Conservation (phyloP, 805 yeast species). For the Lachancea lanzarotensis region DNA sequence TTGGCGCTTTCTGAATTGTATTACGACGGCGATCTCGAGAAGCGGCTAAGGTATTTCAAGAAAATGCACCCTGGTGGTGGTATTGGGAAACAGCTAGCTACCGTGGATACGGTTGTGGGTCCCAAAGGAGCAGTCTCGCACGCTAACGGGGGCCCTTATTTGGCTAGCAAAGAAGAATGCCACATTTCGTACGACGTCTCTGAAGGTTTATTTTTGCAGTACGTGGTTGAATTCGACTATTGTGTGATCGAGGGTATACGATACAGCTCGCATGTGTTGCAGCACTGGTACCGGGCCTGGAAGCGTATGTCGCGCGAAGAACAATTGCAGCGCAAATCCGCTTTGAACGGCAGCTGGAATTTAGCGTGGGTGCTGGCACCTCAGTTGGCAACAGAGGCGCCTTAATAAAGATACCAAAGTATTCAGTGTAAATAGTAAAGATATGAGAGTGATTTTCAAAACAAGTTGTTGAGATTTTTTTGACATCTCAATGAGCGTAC, state of each 20-base stretch:
- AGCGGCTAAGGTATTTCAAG: conserved; percentile 53
- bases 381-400: neutral
- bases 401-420: neutral
- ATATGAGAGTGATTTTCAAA: no score
- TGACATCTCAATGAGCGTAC: no score
- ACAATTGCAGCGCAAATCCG: neutral
- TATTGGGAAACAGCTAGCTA: conserved; percentile 45
- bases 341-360: conserved; percentile 1
- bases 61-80: conserved; percentile 89
- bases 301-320: neutral
- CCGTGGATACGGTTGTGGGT: neutral
- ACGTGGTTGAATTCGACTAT: conserved; percentile 12
- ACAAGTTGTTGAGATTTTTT: no score
- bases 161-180: neutral
- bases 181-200: conserved; percentile 1
- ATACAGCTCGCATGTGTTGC: conserved; percentile 7
- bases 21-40: conserved; percentile 48
- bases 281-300: conserved; percentile 8
- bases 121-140: neutral
- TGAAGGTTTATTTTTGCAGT: conserved; percentile 12
- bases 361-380: conserved; percentile 6
- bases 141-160: neutral
- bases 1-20: conserved; percentile 61
- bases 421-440: neutral
- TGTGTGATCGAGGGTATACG: conserved; percentile 4